Evolutionary conservation across 768 basidiomycete genomes (phyloP).

Genomic region (Lactarius vividus): DNA sequence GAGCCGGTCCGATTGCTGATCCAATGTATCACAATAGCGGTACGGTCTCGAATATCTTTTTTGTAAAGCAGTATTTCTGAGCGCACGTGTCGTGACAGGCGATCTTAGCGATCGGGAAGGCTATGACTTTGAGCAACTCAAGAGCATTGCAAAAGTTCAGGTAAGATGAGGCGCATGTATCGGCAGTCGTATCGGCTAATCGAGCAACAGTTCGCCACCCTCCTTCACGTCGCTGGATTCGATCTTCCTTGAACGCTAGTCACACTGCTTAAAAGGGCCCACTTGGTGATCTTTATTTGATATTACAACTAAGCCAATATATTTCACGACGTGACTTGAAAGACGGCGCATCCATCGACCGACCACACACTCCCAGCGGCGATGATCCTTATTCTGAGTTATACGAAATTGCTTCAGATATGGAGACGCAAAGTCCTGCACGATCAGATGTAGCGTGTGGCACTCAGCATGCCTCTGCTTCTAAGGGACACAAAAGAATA

Average conservation of each 20-base stretch:
- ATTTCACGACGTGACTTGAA: neutral
- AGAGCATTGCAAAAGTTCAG: constrained; percentile 85
- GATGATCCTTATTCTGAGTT: neutral
- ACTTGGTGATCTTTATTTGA: neutral
- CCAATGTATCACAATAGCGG: constrained; percentile 89
- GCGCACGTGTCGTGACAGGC: constrained; percentile 39
- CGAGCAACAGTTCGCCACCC: constrained; percentile 33
- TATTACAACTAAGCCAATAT: neutral
- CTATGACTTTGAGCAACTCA: constrained; percentile 81
- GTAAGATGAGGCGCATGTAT: constrained; percentile 38
- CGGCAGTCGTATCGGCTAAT: neutral
- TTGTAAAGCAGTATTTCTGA: neutral
- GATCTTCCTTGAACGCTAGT: constrained; percentile 20
- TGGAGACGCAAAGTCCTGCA: neutral
- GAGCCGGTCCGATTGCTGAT: constrained; percentile 80
- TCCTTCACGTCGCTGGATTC: constrained; percentile 41
- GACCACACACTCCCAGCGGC: neutral
- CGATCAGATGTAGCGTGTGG: neutral
- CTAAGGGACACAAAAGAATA: neutral
- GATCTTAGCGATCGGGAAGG: constrained; percentile 77
- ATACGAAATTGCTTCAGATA: neutral
- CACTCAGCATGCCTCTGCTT: neutral
- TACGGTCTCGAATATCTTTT: constrained; percentile 28
- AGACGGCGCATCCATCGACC: neutral
- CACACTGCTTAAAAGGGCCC: neutral